Base-by-base conservation (phyloP, 306 rosid species). In the Cicer arietinum region DNA sequence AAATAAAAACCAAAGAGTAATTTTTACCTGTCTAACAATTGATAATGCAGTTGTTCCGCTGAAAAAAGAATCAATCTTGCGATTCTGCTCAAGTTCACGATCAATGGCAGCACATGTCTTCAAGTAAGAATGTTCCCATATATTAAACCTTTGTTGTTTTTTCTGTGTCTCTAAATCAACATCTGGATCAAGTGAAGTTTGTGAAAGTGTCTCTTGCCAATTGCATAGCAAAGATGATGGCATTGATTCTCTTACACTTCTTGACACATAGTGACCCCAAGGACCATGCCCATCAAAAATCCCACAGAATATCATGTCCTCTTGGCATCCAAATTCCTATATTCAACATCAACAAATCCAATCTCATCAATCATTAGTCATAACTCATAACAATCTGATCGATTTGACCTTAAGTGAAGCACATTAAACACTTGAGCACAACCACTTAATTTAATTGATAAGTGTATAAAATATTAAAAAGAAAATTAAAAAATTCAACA, bases 201-300 rank as follows among this genome's bases (percentile, higher is more conserved):
- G 91, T 17, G 84, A 73, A 30, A 94, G 77, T 50, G 95, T 79
- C 68, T 94, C 93, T 44, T 94, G 96, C 98, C 98, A 94, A 54
- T 85, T 89, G 71, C 90, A 84, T 14, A 94, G 79, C 80, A 94
- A 77, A 78, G 96, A 81, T 7, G 80, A 71, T 39, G 97, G 93
- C 97, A 94, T 84, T 43, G 93, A 84, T 70, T 94, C 86, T 78
- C 96, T 88, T 6, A 92, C 87, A 51, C 65, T 79, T 81, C 90
- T 94, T 2, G 98, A 88, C 81, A 94, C 96, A 79, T 86, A 90
- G 77, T 94, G 97, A 39, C 98, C 98, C 98, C 98, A 94, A n/a
- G 89, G 84, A 0, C 98, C 98, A 48, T 94, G 98, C 41, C 98
- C 98, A 58, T 94, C 98, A 75, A 91, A 94, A 6, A 94, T 81